Evolutionary conservation across 2,329 filamentous ascomycete genomes (phyloP), one percentile per base, ranked within the genome.

Genomic region (Diaporthe australafricana): DNA sequence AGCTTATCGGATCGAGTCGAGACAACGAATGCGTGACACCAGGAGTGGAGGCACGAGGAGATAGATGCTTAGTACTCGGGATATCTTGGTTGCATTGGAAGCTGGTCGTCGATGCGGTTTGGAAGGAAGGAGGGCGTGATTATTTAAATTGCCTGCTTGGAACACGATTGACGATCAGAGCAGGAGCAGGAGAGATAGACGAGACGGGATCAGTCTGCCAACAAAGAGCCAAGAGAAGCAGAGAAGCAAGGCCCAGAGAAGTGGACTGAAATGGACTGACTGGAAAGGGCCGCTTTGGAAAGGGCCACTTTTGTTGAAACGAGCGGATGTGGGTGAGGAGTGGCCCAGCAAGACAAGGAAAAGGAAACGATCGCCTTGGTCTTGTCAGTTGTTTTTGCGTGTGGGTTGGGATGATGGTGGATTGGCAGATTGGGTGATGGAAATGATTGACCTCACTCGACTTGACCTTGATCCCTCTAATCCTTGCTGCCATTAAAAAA

Each of bases 271-370:
- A 56, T 40, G 20, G 20, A 40, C 12, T 55, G 32, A 38, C n/a
- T 57, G 55, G 20, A 7, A 45, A 27, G 38, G 38, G 22, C 38
- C 38, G 30, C 35, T 38, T 45, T 32, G 56, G 56, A 27, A 3
- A 32, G 57, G 42, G 27, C 57, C 57, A 63, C 57, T 63, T 63
- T 63, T 63, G 57, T 48, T 63, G 57, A 63, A 63, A 63, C 57
- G 57, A 63, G 42, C 42, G 57, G 42, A 63, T 35, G 27, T 35
- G 42, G 42, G 27, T 35, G 57, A 63, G 42, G 40, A 62, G 57
- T 45, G 27, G 42, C 42, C 42, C 57, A 63, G 57, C 27, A 35
- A 14, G 27, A 22, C 57, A 62, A 63, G 20, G 32, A 35, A 35
- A 63, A 7, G 57, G 42, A 48, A 63, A 35, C 12, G 57, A 63